Conservation (phyloP, 805 yeast genomes). For the Candida tammaniensis region DNA sequence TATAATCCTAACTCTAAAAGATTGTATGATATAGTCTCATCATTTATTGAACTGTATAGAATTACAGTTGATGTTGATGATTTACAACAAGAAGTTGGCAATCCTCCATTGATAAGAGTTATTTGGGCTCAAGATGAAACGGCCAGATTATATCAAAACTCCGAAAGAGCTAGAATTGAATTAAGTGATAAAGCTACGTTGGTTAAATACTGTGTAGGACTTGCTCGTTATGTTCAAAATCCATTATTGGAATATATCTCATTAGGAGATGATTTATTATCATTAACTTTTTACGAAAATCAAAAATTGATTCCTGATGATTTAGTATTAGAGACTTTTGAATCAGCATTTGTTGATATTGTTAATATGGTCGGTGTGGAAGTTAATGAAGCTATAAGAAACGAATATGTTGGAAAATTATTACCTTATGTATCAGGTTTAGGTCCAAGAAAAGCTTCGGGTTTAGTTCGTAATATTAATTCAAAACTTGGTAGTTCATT, state of each 20-base stretch:
- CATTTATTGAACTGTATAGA: conserved; percentile 55
- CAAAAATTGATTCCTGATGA: conserved; percentile 72
- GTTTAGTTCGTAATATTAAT: conserved; percentile 78
- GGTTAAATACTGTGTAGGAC: conserved; percentile 79
- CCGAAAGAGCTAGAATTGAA: conserved; percentile 71
- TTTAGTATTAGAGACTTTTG: conserved; percentile 60
- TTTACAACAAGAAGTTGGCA: conserved; percentile 29
- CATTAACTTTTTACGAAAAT: conserved; percentile 66
- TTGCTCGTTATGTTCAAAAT: conserved; percentile 88
- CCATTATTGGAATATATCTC: conserved; percentile 90
- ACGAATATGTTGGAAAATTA: conserved; percentile 64
- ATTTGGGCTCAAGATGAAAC: conserved; percentile 91
- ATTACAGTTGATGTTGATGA: conserved; percentile 51
- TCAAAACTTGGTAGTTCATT: conserved; percentile 58
- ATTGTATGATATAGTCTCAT: conserved; percentile 53
- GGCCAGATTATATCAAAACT: conserved; percentile 82
- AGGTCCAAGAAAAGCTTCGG: conserved; percentile 93
- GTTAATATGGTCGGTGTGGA: conserved; percentile 92
- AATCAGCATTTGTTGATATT: conserved; percentile 82
- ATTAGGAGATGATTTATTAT: conserved; percentile 68
- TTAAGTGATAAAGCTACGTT: conserved; percentile 81
- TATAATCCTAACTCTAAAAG: conserved; percentile 70
- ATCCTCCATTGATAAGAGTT: conserved; percentile 59
- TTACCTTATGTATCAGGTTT: conserved; percentile 84
- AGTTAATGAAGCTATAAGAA: conserved; percentile 83